Evolutionary conservation across 352 stramenopile genomes (phyloP), one percentile per base, ranked within the genome.

Genomic region (Globisporangium carolinianum): DNA sequence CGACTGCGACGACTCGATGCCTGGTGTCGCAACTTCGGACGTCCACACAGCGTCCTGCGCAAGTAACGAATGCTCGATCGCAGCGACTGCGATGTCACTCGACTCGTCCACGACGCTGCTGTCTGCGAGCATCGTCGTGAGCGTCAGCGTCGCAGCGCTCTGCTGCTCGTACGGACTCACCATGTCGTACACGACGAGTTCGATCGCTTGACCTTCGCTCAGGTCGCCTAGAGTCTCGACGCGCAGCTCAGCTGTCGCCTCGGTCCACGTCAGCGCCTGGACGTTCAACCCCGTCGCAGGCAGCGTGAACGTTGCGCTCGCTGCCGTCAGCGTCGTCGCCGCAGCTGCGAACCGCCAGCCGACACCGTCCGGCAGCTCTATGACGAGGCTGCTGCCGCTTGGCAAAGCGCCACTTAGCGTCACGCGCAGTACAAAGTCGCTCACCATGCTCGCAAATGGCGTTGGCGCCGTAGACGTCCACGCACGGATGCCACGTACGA

Each of bases 151-250:
- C 2, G 15, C n/a, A 7, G 58, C 51, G 2, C 35, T 1, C 18
- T 73, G 60, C 14, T 63, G 63, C 5, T 65, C 60, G 50, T 72
- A 89, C 11, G 76, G 79, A 56, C 82, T 89, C 14, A 81, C 67
- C 59, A 89, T 73, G 38, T 73, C 67, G 5, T 76, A 53, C 4
- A 87, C 53, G 2, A 80, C 24, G 1, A 89, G 18, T 35, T 79
- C 63, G 12, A 87, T 58, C 3, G 50, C 7, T 6, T 67, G 66
- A 4, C 50, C 66, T 64, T 84, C 71, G 10, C 6, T 53, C 12
- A 89, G 51, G 58, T 71, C 61, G 2, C 79, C 79, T 11, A 32
- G 37, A 0, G 72, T 86, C 49, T 68, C 61, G 32, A 87, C 61
- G 24, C 55, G 57, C 17, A 89, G 35, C 8, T 73, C 54, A 36